A percentile compares a stretch with the other conserved stretches of the same genome.
phyloP scores from a whole-genome alignment of 495 filamentous ascomycete genomes.

The Penicillium lividum region DNA sequence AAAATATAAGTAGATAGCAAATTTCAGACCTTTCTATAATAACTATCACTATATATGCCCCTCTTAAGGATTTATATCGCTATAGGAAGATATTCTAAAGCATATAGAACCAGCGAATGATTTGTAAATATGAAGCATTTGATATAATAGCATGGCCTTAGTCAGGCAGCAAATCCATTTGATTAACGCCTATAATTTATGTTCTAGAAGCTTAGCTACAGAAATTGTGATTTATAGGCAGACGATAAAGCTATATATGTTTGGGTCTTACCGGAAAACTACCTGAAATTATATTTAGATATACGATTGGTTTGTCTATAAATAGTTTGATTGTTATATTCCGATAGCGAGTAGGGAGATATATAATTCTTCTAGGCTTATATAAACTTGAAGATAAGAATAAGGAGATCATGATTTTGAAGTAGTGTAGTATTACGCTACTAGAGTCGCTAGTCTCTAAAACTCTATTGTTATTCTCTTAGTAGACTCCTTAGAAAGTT shows the following conservation, averaged over 20 bases:
- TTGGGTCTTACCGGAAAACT: background rate
- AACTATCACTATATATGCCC: too few species aligned
- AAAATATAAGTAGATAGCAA: too few species aligned
- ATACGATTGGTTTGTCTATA: too few species aligned
- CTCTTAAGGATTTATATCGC: too few species aligned
- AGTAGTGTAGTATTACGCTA: background rate
- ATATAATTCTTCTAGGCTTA: background rate
- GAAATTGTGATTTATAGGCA: background rate
- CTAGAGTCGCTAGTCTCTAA: background rate
- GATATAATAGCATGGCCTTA: background rate
- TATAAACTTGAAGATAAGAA: background rate
- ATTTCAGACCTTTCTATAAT: too few species aligned
- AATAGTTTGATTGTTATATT: background rate
- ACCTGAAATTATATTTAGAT: background rate
- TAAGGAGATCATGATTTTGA: background rate
- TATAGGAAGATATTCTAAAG: too few species aligned
- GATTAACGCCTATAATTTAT: background rate
- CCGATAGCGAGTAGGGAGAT: background rate
- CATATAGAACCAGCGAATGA: too few species aligned
- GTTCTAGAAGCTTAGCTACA: background rate
- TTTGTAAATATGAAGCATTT: too few species aligned
- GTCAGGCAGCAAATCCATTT: background rate
- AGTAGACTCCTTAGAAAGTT: background rate
- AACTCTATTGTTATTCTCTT: background rate
- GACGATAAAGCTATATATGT: background rate